phyloP scores from a whole-genome alignment of 2,329 filamentous ascomycete genomes.

The Diplocarpon mali region DNA sequence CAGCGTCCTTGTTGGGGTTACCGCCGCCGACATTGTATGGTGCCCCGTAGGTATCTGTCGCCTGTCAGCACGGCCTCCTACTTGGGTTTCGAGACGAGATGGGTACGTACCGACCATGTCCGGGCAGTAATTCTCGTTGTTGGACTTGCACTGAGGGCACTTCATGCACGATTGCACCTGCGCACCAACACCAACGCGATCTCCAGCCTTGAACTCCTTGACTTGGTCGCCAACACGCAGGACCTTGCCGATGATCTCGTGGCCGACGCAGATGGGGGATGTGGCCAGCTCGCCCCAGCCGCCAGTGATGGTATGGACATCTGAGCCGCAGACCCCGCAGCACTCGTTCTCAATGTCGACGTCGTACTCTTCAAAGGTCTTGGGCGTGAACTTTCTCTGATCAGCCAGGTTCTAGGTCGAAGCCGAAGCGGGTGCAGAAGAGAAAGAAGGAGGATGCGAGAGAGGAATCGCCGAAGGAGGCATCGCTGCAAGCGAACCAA shows the following conservation, averaged over 20 bases:
- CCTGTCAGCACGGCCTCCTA: not conserved
- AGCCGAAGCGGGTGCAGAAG: not conserved
- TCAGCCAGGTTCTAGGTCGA: not conserved
- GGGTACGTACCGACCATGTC: conserved; percentile 19
- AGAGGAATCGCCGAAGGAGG: not conserved
- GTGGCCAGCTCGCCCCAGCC: conserved; percentile 28
- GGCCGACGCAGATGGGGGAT: conserved; percentile 30
- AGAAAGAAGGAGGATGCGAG: too few species aligned
- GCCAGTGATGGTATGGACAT: conserved; percentile 58
- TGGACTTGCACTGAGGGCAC: conserved; percentile 42
- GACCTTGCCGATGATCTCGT: conserved; percentile 58
- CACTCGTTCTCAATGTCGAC: conserved; percentile 79
- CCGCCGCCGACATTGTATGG: conserved; percentile 20
- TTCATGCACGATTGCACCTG: conserved; percentile 42
- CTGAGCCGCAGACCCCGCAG: conserved; percentile 64
- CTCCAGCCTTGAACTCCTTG: conserved; percentile 40
- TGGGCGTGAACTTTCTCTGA: conserved; percentile 44
- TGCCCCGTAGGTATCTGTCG: conserved; percentile 13
- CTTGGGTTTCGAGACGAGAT: conserved; percentile 15
- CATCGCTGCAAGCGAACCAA: not conserved
- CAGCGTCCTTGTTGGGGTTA: conserved; percentile 5
- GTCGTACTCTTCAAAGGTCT: conserved; percentile 77
- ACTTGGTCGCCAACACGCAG: conserved; percentile 57
- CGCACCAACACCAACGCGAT: conserved; percentile 44
- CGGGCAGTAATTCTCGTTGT: conserved; percentile 45